Percentiles rank a stretch among this genome's conserved stretches.
phyloP scores from a whole-genome alignment of 2,329 filamentous ascomycete species.

The Fusarium anthophilum region DNA sequence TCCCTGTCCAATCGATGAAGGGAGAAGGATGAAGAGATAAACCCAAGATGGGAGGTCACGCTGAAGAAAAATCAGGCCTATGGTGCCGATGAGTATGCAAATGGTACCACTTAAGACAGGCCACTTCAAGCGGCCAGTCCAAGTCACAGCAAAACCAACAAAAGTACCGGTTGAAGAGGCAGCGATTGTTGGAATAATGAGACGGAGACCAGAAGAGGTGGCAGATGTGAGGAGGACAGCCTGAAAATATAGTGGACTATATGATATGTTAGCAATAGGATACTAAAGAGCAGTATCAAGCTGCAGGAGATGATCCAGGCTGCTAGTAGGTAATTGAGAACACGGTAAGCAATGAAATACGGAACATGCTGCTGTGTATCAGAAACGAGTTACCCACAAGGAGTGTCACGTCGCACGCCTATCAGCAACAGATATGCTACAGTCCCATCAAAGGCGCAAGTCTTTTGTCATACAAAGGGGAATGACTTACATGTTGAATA shows the following conservation, averaged over 20 bases:
- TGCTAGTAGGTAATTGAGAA: background rate
- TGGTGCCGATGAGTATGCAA: slow-evolving; percentile 60
- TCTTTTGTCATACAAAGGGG: background rate
- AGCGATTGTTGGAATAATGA: slow-evolving; percentile 70
- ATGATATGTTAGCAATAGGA: background rate
- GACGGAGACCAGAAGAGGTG: slow-evolving; percentile 76
- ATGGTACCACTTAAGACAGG: slow-evolving; percentile 62
- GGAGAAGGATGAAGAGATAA: slow-evolving; percentile 67
- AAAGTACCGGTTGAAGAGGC: slow-evolving; percentile 63
- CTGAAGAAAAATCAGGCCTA: slow-evolving; percentile 59
- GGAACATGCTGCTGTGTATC: background rate
- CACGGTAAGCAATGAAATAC: background rate
- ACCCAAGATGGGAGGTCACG: slow-evolving; percentile 60
- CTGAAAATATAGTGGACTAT: slow-evolving; percentile 78
- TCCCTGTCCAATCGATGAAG: slow-evolving; percentile 67
- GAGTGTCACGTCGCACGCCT: background rate
- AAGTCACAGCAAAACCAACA: slow-evolving; percentile 71
- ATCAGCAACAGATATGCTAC: background rate
- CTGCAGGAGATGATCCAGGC: background rate
- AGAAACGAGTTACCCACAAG: background rate
- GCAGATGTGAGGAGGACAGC: slow-evolving; percentile 75
- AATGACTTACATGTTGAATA: slow-evolving; percentile 64
- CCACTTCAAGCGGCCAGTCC: slow-evolving; percentile 67
- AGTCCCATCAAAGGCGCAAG: background rate
- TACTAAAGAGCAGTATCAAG: background rate